Base-by-base conservation (phyloP, 805 yeast species). In the Brettanomyces anomalus region DNA sequence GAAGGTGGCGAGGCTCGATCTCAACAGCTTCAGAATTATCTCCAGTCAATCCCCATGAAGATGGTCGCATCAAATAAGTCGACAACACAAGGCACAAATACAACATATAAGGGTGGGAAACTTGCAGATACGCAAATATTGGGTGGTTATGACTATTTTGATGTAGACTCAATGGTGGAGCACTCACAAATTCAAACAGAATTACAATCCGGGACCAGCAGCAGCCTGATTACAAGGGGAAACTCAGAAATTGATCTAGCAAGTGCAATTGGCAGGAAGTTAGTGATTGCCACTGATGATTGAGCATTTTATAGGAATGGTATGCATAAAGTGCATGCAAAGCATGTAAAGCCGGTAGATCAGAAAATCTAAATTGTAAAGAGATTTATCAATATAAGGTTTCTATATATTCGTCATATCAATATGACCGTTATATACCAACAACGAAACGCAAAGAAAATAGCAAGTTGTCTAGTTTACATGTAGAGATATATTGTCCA, bases 81-180 rank as follows among this genome's bases (percentile, higher is more conserved):
- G 11, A 26, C 8, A 38, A 32, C 21, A 42, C 34, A 37, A 46
- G 55, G 43, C 24, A n/a, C 26, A 18, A 17, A 33, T 4, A 26
- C 24, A 33, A 26, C 24, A 19, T 19, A 41, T 6, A 40, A 14
- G 45, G 48, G 38, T 43, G 42, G 37, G 16, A 26, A 14, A 2
- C 19, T n/a, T 26, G 41, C 46, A 26, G 54, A 60, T 46, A 49
- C 64, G 48, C 49, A 65, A 55, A 50, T 72, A 61, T 56, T 76
- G 42, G 81, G 81, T 28, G 81, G 81, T 3, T 76, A 76, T 50
- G 80, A 78, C 34, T 76, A 75, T 50, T 76, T 76, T 47, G 81
- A 76, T 54, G 73, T 75, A 59, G 77, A 74, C 3, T 77, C 74
- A 13, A 67, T 75, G 36, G 70, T 68, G 36, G 62, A 68, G 20